Percentiles rank a stretch among this genome's conserved stretches.
These are phyloP conservation scores for Balansia obtecta DNA, from an alignment of 2,329 filamentous ascomycete species.

Conservation along the genomic window DNA sequence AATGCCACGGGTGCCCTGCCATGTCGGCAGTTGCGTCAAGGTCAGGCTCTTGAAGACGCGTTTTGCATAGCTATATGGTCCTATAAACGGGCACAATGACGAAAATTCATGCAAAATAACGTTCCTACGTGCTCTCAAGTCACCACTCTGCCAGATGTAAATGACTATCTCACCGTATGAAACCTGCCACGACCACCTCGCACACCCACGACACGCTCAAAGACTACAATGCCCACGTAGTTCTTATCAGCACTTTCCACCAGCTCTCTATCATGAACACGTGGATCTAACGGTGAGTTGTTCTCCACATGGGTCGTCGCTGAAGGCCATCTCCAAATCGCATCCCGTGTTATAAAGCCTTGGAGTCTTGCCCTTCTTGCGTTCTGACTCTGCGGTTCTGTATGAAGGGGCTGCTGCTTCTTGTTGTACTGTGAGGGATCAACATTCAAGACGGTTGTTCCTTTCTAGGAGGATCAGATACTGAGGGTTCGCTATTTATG, in stretches of 20 bases:
- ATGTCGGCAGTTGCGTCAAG: background rate
- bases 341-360: conserved; percentile 4
- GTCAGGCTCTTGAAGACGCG: background rate
- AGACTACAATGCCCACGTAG: conserved; percentile 1
- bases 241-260: background rate
- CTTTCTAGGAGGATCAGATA: background rate
- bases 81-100: background rate
- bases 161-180: background rate
- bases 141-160: background rate
- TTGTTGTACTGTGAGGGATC: background rate
- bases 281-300: background rate
- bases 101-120: background rate
- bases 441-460: background rate
- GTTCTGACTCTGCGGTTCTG: background rate
- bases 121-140: background rate
- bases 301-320: background rate
- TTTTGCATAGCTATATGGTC: background rate
- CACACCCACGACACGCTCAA: background rate
- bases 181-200: too few species aligned
- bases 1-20: background rate
- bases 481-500: too few species aligned
- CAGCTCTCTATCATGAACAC: conserved; percentile 8
- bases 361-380: too few species aligned
- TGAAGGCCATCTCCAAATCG: background rate
- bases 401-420: background rate